Base-by-base conservation (phyloP, 805 yeast species). In the Metschnikowia picachoensis region DNA sequence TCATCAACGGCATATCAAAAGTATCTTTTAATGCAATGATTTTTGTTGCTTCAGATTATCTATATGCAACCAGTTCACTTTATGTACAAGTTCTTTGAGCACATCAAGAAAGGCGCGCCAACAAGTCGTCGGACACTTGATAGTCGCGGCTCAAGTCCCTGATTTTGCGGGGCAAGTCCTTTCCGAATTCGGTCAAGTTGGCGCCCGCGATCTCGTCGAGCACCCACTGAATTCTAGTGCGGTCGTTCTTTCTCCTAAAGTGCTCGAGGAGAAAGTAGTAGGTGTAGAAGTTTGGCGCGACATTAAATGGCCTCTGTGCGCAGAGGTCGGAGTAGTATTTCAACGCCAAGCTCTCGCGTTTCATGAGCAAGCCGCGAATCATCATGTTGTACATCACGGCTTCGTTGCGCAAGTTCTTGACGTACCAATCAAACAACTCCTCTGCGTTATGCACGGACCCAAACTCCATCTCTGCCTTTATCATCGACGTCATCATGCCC, bases 281-380 rank as follows among this genome's bases (percentile, higher is more conserved):
- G 6, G 83, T 77, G 65, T 56, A 79, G 47, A 64, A 58, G 57
- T 79, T 79, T n/a, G 83, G 80, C 36, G 56, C 59, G 30, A 55
- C 53, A 11, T 50, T 45, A 29, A 52, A 48, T 29, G 51, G 49
- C 37, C 54, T 39, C 46, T 61, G 60, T 28, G 53, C 46, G 49
- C 66, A 61, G 47, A 76, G 59, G n/a, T 57, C 56, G 11, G 61
- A 50, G 53, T 70, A 71, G 52, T 74, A 77, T 30, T 66, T 45
- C 41, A 68, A 58, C 1, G 82, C 80, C 36, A 70, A 61, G 3
- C 56, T 54, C 41, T 72, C 73, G 49, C 67, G 51, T 42, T 59
- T 62, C 30, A 39, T 35, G 40, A 70, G 58, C 41, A 66, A 56
- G 4, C 63, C 57, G 3, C 49, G 50, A 47, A 72, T 65, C 68